These are phyloP conservation scores for Panicum miliaceum DNA, from an alignment of 176 grass and related monocot genomes.

Conservation along the genomic window DNA sequence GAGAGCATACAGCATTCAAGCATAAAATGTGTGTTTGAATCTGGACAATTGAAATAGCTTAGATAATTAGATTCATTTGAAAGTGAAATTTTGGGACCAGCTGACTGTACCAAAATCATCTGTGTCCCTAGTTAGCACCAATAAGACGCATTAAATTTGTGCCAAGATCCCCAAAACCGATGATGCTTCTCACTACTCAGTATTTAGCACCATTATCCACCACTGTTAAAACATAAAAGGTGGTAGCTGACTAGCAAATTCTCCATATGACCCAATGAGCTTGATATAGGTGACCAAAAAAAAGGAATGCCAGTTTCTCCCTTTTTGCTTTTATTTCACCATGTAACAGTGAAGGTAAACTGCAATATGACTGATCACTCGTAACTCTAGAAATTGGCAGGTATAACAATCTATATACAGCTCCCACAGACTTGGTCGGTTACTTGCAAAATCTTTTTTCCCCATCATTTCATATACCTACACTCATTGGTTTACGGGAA, in stretches of 20 bases:
- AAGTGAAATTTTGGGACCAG: not conserved
- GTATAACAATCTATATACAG: not conserved
- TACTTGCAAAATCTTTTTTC: not conserved
- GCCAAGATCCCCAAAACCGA: not conserved
- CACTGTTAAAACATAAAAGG: not conserved
- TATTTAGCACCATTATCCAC: not conserved
- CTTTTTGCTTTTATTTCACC: not conserved
- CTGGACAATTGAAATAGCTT: not conserved
- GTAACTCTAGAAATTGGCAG: not conserved
- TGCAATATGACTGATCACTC: not conserved
- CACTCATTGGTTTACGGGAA: not conserved
- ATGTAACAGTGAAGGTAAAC: not conserved
- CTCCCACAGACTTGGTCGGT: too few relatives aligned
- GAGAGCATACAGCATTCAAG: not conserved
- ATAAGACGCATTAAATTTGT: not conserved
- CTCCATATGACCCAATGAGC: not conserved
- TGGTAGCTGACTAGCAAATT: not conserved
- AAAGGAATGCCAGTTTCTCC: not conserved
- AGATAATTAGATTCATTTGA: constrained; percentile 21
- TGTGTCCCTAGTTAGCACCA: not conserved
- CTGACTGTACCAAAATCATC: not conserved
- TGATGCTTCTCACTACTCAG: not conserved
- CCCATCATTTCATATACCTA: not conserved
- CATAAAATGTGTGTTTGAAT: not conserved
- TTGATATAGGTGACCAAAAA: not conserved